Conservation (phyloP, 805 yeast species). For the Candida vaughaniae region DNA sequence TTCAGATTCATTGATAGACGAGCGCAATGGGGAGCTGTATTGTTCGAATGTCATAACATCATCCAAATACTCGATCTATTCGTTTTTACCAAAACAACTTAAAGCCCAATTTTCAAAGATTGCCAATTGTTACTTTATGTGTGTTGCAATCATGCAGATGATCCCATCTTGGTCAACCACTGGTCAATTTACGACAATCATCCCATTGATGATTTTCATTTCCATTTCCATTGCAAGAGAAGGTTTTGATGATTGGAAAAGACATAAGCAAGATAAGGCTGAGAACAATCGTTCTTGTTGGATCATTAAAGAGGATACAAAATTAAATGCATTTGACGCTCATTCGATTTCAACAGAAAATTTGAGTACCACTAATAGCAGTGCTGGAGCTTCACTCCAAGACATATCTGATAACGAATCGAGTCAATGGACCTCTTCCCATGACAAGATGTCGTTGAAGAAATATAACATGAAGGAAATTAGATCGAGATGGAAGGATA, state of each 20-base stretch:
- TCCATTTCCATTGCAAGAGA: constrained; percentile 87
- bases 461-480: constrained; percentile 35
- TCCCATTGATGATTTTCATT: constrained; percentile 84
- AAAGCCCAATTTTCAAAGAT: constrained; percentile 89
- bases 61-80: constrained; percentile 75
- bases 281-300: constrained; percentile 60
- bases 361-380: constrained; percentile 17
- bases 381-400: constrained; percentile 1
- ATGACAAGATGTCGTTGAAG: constrained; percentile 18
- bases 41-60: constrained; percentile 73
- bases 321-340: constrained; percentile 29
- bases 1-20: constrained; percentile 56
- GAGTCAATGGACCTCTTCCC: constrained; percentile 4
- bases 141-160: constrained; percentile 90
- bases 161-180: constrained; percentile 98
- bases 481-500: constrained; percentile 61
- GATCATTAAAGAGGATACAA: constrained; percentile 31
- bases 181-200: constrained; percentile 90
- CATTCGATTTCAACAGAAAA: constrained; percentile 37
- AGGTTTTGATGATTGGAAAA: constrained; percentile 87
- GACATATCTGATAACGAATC: constrained; percentile 1
- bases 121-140: constrained; percentile 88
- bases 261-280: constrained; percentile 80
- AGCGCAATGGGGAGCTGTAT: constrained; percentile 63
- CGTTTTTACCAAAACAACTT: constrained; percentile 85